Conservation (phyloP, 1,139 yeast genomes). For the Spencermartinsiella ligniputridi region DNA sequence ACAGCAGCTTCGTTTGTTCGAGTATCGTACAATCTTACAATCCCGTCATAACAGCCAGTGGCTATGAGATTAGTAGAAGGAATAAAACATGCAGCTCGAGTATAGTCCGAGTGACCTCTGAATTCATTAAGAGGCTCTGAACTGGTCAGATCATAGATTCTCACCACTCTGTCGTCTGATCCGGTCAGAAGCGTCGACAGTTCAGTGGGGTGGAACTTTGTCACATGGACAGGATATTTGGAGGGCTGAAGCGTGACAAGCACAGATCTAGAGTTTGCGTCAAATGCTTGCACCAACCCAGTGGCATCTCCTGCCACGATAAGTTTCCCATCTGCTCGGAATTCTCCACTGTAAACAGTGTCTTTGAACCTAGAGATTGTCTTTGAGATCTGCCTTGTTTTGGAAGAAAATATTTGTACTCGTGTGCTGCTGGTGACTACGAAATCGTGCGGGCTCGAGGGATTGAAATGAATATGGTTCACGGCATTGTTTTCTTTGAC, state of each 20-base stretch:
- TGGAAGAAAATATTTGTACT: slow-evolving; percentile 86
- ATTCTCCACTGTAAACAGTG: slow-evolving; percentile 81
- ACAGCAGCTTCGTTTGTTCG: slow-evolving; percentile 48
- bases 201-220: slow-evolving; percentile 79
- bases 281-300: slow-evolving; percentile 80
- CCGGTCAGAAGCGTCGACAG: slow-evolving; percentile 77
- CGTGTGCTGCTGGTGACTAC: slow-evolving; percentile 92
- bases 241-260: slow-evolving; percentile 79
- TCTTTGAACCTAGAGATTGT: slow-evolving; percentile 91
- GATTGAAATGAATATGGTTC: slow-evolving; percentile 82
- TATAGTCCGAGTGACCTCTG: slow-evolving; percentile 80
- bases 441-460: slow-evolving; percentile 82
- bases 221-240: slow-evolving; percentile 84
- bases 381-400: slow-evolving; percentile 84
- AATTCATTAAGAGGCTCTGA: slow-evolving; percentile 68
- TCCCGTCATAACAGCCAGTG: slow-evolving; percentile 95
- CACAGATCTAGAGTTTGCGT: slow-evolving; percentile 75
- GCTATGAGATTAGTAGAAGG: slow-evolving; percentile 73
- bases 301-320: slow-evolving; percentile 86
- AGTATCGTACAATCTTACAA: slow-evolving; percentile 80
- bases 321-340: slow-evolving; percentile 75
- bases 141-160: slow-evolving; percentile 81
- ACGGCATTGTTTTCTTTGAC: slow-evolving; percentile 94
- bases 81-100: slow-evolving; percentile 75
- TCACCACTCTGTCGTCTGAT: slow-evolving; percentile 82